Evolutionary conservation across 2,329 filamentous ascomycete genomes (phyloP).

Genomic region (Leptographium wingfieldii): DNA sequence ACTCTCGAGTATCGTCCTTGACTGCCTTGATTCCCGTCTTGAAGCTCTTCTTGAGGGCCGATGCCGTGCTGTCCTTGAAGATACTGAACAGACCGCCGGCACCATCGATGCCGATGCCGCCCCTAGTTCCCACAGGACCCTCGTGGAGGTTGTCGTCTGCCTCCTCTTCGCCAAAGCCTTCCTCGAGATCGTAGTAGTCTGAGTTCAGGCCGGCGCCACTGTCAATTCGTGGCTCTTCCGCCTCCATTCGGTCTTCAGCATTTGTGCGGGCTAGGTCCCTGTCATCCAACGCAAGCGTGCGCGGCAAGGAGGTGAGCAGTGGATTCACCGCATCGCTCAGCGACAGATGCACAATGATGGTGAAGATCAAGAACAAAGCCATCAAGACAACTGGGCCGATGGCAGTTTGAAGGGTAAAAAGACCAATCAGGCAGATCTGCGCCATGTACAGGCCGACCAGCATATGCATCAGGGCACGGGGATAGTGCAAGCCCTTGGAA

Average conservation of each 20-base stretch:
- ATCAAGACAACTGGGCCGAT: conserved; percentile 63
- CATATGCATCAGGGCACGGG: conserved; percentile 77
- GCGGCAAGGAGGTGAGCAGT: conserved; percentile 59
- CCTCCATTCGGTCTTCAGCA: conserved; percentile 1
- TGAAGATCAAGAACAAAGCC: conserved; percentile 63
- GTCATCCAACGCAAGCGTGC: conserved; percentile 38
- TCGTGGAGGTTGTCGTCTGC: conserved; percentile 19
- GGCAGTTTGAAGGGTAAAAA: conserved; percentile 59
- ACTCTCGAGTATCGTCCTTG: conserved; percentile 18
- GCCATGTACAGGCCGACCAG: conserved; percentile 70
- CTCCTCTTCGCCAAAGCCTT: conserved; percentile 22
- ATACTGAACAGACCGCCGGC: conserved; percentile 14
- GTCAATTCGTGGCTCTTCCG: neutral
- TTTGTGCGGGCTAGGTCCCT: conserved; percentile 13
- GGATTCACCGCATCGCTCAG: conserved; percentile 58
- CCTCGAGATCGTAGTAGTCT: conserved; percentile 20
- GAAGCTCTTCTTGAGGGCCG: conserved; percentile 11
- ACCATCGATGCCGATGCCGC: conserved; percentile 16
- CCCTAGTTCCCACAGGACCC: conserved; percentile 5
- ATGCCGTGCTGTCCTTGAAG: conserved; percentile 14
- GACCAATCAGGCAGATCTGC: conserved; percentile 66
- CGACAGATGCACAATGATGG: conserved; percentile 62
- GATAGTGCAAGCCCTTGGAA: conserved; percentile 79
- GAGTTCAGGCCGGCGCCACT: conserved; percentile 15
- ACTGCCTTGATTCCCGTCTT: conserved; percentile 9